Base-by-base conservation (phyloP, 1,139 yeast species). In the Starmera stellimalicola region DNA sequence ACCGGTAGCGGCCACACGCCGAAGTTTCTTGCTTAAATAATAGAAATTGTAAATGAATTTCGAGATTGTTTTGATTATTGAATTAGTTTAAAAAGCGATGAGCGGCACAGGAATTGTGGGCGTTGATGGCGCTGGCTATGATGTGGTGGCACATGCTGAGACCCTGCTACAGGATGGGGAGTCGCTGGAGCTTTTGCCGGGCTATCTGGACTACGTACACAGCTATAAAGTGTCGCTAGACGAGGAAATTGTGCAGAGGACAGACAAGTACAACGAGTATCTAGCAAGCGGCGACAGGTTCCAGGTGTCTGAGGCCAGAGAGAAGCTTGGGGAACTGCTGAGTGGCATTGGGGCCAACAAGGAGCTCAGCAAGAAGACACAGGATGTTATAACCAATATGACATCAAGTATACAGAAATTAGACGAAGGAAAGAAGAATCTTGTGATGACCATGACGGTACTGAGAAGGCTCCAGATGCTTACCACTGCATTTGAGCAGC, bases 381-480 rank as follows among this genome's bases (percentile, higher is more conserved):
- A 82, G 39, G 47, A 57, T 6, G 68, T 77, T 3, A 85, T 88
- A 35, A 64, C 77, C 8, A 57, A 55, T 10, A 80, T 85, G 71
- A 88, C 96, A 0, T 64, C 73, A 6, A 81, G 79, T 32, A 87
- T 93, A 38, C 82, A 84, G 45, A 63, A 69, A 25, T 64, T 91
- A 38, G 98, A 91, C 55, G 73, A 71, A 34, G 77, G 87, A 30
- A 93, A 91, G 60, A 74, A 73, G 52, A 91, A 91, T 52, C 62
- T 91, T 34, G 88, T 85, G 3, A 65, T 74, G 24, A 75, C 93
- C 11, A 83, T 91, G 82, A 85, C 94, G 1, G 75, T 88, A 24
- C 66, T 91, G 41, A 83, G 91, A 49, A 68, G 95, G 40, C 65
- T 93, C 25, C 95, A 87, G 51, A 88, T 88, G 82, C 65, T 91